Evolutionary conservation across 2,329 filamentous ascomycete species (phyloP), one percentile per base, ranked within the genome.

Genomic region (Aspergillus alliaceus): DNA sequence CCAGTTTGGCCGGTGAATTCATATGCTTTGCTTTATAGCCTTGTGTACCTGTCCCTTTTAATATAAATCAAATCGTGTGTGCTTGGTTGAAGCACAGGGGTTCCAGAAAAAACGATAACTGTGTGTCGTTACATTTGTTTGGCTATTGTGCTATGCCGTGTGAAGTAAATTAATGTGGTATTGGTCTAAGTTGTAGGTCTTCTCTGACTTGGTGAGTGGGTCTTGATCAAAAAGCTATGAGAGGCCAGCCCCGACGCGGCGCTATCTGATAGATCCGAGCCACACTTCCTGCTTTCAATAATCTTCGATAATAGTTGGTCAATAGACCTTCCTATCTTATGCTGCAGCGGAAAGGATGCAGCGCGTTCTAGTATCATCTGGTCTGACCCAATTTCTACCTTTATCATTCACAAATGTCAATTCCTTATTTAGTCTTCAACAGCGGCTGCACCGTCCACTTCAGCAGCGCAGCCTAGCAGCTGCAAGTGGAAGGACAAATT

Each of bases 401-500:
- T 32, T 27, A 14, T 32, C 44, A 48, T 9, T 32, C 29, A 8
- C 44, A 32, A 44, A 31, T 48, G 18, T 15, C 18, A 18, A n/a
- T 44, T 31, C n/a, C 25, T n/a, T 22, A 31, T 37, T 31, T 15
- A 14, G 44, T 14, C 35, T 37, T 56, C 57, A 56, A 15, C 34
- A 20, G 3, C 52, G 22, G 4, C 53, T 18, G 46, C 54, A 27
- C 31, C 32, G 40, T 20, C 22, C 44, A 12, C 20, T 50, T 18
- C 51, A 37, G 15, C 47, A 27, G 22, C 49, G 18, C 25, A 53
- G 31, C 12, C n/a, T 35, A 20, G 25, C 22, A 34, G 22, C 18
- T 29, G 32, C 40, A 25, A 31, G 24, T 37, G 29, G 34, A 27
- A 48, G 31, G 5, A 65, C 62, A 46, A 57, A 24, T 46, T 84